Base-by-base conservation (phyloP, 139 green algal genomes). In the Edaphochlamys debaryana region DNA sequence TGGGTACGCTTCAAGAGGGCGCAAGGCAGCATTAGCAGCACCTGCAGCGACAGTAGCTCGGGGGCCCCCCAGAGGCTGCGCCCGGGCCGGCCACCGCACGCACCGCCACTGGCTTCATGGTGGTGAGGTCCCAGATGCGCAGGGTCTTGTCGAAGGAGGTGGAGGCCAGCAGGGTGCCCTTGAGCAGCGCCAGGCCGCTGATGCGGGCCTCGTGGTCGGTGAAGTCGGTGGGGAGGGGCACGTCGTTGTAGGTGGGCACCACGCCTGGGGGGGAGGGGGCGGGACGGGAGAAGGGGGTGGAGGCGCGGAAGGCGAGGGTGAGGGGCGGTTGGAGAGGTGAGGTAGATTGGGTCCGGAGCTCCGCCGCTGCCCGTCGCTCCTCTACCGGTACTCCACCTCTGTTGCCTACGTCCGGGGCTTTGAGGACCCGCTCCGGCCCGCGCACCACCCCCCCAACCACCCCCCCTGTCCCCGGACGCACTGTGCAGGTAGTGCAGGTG, bases 111-210 rank as follows among this genome's bases (percentile, higher is more conserved):
- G 82, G 87, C 83, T 93, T 92, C 87, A 94, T 91, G 42, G 80
- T 94, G 45, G 89, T 87, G 54, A 95, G 88, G 85, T 94, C 90
- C 93, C 93, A 95, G 48, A 91, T 79, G n/a, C 93, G 73, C n/a
- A 95, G 76, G 52, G 69, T 92, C 56, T 85, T 84, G 89, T 95
- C 93, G 79, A 87, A 85, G 30, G 58, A 82, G 54, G 79, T 48
- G 41, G 82, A 88, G 6, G 87, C 87, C 58, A 95, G 86, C 67
- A 89, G 63, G 45, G 86, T 86, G 68, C 82, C 70, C 23, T 76
- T 75, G 29, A 94, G 80, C n/a, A 90, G 66, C 15, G 83, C 86
- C 69, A 95, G 67, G 17, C 87, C 90, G 8, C 86, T 90, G 41
- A 93, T 87, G 32, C 84, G 81, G 5, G n/a, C 80, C 66, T 87